These are phyloP conservation scores for Suhomyces guaymorum DNA, from an alignment of 1,139 yeast species.

Conservation along the genomic window DNA sequence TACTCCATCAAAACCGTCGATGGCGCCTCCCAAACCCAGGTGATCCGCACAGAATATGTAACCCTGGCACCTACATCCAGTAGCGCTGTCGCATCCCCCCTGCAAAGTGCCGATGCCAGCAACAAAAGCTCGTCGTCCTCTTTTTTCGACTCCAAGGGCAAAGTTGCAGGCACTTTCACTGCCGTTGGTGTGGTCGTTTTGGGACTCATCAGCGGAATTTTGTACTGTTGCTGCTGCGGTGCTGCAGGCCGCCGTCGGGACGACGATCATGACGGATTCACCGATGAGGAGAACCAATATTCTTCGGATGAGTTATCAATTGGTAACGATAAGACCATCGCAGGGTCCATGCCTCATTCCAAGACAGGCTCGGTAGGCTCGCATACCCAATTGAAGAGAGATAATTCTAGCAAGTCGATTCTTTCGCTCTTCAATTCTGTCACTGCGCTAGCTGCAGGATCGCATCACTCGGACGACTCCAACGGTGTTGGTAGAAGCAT, in stretches of 20 bases:
- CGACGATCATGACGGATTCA: slow-evolving; percentile 30
- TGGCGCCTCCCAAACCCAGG: slow-evolving; percentile 22
- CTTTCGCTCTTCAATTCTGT: slow-evolving; percentile 30
- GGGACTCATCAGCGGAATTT: slow-evolving; percentile 35
- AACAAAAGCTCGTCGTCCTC: slow-evolving; percentile 23
- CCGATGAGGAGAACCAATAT: slow-evolving; percentile 44
- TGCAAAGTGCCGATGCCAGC: slow-evolving; percentile 12
- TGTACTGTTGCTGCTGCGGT: slow-evolving; percentile 42
- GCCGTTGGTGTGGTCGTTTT: slow-evolving; percentile 61
- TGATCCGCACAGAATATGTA: slow-evolving; percentile 24
- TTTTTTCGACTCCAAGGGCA: slow-evolving; percentile 59
- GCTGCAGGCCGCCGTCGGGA: slow-evolving; percentile 19
- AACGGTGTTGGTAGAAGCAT: slow-evolving; percentile 30
- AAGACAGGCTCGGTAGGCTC: slow-evolving; percentile 17
- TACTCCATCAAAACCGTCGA: slow-evolving; percentile 29
- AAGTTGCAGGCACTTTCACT: slow-evolving; percentile 73
- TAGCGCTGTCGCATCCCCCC: slow-evolving; percentile 4
- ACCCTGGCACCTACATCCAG: slow-evolving; percentile 18
- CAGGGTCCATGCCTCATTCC: slow-evolving; percentile 16
- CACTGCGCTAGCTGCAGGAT: slow-evolving; percentile 20
- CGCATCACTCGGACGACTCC: slow-evolving; percentile 4
- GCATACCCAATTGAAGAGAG: slow-evolving; percentile 28
- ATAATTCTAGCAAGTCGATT: slow-evolving; percentile 40
- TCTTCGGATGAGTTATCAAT: slow-evolving; percentile 33
- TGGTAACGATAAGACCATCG: slow-evolving; percentile 23